Base-by-base conservation (phyloP, 176 grass and related monocot genomes). In the Aegilops umbellulata region DNA sequence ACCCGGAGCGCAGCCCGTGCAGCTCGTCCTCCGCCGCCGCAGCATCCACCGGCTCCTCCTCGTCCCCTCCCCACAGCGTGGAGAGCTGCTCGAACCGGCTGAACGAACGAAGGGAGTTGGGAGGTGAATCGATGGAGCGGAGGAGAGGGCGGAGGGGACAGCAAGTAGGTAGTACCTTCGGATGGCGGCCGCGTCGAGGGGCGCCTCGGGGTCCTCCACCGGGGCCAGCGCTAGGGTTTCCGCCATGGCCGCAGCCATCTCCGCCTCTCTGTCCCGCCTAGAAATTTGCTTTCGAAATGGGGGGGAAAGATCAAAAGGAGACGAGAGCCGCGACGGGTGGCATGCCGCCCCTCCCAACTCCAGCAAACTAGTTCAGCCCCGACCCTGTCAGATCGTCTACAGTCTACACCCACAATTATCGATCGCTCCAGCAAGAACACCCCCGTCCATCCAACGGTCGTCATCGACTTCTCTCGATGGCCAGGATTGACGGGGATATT, bases 41-140 rank as follows among this genome's bases (percentile, higher is more conserved):
- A 22, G 2, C 64, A 47, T 30, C 79, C 35, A 8, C 51, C 17
- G 55, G 51, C 8, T 73, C 80, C 19, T 88, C 74, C 30, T 79
- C 77, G 26, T 70, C 66, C 53, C 58, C 30, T 25, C 22, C 57
- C 53, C 77, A 74, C 42, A 78, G 47, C 65, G 84, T 80, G 1
- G 66, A 74, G n/a, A 94, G 61, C 88, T 78, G 83, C 82, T 85
- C 81, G 30, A 95, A 77, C 77, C 95, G 91, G 88, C 95, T 98
- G 86, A 55, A 74, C 41, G 49, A 38, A 60, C 38, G 31, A 51
- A 34, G 76, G 8, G 23, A 19, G 32, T 2, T 20, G n/a, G 22
- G 25, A 23, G n/a, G 3, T 29, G 51, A 86, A 63, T 32, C 26
- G 4, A 60, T 10, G 20, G 15, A 60, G 23, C 13, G 22, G 35